Base-by-base conservation (phyloP, 257 asterid species). In the Salvia hispanica region DNA sequence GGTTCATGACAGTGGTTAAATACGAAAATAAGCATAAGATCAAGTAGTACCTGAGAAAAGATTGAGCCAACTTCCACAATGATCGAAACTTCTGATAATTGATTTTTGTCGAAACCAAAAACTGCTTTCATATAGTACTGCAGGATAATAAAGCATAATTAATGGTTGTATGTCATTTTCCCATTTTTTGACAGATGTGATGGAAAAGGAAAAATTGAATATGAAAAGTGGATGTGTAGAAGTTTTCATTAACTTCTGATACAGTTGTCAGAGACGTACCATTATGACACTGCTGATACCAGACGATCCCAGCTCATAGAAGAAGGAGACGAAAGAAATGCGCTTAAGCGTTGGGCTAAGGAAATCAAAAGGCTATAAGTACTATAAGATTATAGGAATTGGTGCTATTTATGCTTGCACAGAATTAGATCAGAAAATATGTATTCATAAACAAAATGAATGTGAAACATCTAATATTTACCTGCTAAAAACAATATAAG, bases 61-160 rank as follows among this genome's bases (percentile, higher is more conserved):
- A 92, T 86, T 5, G 97, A 86, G 81, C 98, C 98, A 3, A 88
- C 62, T 70, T 96, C 98, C 58, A 92, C 98, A 81, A 86, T 76
- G 82, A 86, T 85, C 80, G 85, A 78, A 69, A 92, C 84, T 79
- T 92, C 97, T 36, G 98, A 86, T 65, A 92, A 82, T 70, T 88
- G 97, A 42, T 92, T 92, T 62, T 92, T 90, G 79, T 86, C 67
- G 76, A 90, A 92, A 58, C 98, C 97, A 70, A 92, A n/a, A 37
- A 66, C 89, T 60, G 97, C 83, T 81, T 92, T 92, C 85, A 92
- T 67, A 75, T 90, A 92, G 77, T 90, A 90, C 98, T 92, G 95
- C 80, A 82, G 54, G 63, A 40, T 56, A 11, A 74, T 15, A 13
- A 14, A 73, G 50, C 47, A 68, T 71, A 11, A 68, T 56, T 60